Conservation (phyloP, 169 alveolate species). For the Eimeria nieschulzi region DNA sequence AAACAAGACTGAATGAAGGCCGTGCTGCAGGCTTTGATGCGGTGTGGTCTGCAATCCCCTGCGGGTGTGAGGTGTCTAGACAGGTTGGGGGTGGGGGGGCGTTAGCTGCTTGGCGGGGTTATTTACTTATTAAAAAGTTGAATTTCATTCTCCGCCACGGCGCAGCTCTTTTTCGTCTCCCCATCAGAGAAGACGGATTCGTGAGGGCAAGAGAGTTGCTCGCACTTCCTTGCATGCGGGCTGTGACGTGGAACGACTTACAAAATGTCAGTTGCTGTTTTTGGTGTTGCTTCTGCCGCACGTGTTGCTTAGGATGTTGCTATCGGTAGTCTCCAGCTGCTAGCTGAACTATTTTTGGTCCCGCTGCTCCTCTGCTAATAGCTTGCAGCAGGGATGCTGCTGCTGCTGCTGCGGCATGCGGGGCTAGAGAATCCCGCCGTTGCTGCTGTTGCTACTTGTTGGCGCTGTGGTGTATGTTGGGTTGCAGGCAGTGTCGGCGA, state of each 20-base stretch:
- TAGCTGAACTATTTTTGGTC: not conserved
- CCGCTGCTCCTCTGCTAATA: constrained; percentile 23
- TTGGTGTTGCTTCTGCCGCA: constrained; percentile 19
- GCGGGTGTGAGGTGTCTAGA: not conserved
- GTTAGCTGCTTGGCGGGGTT: constrained; percentile 18
- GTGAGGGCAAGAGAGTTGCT: constrained; percentile 58
- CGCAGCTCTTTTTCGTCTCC: constrained; percentile 60
- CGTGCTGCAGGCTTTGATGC: not conserved
- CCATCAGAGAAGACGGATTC: constrained; percentile 70
- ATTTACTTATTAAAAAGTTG: constrained; percentile 46
- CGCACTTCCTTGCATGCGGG: constrained; percentile 55
- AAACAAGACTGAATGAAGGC: not conserved
- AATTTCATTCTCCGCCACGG: constrained; percentile 69
- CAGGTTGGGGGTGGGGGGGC: not conserved
- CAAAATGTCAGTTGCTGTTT: not conserved
- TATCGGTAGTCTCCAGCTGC: not conserved
- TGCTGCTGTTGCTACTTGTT: not conserved
- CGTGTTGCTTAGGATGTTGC: constrained; percentile 11
- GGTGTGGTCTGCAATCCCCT: not conserved
- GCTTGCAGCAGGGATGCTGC: not conserved
- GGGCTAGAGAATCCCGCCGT: not conserved
- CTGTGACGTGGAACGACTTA: constrained; percentile 48
- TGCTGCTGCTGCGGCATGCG: constrained; percentile 22
- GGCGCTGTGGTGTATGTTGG: not conserved
- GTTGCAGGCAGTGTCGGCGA: constrained; percentile 53